These are phyloP conservation scores for Nitzschia sp. DNA, from an alignment of 108 stramenopile genomes.

Conservation along the genomic window DNA sequence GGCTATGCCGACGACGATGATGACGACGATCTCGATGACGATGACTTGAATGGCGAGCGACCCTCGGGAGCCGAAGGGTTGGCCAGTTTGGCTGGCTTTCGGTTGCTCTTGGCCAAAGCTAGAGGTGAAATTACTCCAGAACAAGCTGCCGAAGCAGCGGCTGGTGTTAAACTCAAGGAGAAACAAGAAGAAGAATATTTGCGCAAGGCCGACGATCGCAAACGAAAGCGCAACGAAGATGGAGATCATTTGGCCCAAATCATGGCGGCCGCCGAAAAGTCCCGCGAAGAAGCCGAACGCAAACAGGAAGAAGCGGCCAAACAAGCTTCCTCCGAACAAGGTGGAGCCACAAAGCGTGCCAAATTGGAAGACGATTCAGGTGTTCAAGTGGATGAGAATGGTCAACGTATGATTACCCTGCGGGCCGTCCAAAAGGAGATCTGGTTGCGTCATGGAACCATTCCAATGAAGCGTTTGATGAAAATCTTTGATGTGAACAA, in stretches of 20 bases:
- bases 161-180: constrained; percentile 33
- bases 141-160: constrained; percentile 38
- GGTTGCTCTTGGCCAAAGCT: constrained; percentile 75
- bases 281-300: constrained; percentile 38
- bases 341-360: constrained; percentile 21
- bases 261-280: constrained; percentile 55
- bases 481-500: constrained; percentile 77
- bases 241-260: constrained; percentile 53
- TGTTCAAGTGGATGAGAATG: constrained; percentile 66
- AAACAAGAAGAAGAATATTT: constrained; percentile 37
- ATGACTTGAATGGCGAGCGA: constrained; percentile 45
- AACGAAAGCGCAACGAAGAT: constrained; percentile 17
- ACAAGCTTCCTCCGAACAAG: constrained; percentile 18
- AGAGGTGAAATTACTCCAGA: constrained; percentile 56
- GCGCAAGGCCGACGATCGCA: constrained; percentile 17
- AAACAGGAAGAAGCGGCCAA: constrained; percentile 31
- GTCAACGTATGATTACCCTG: constrained; percentile 67
- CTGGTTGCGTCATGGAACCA: constrained; percentile 77
- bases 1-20: constrained; percentile 55
- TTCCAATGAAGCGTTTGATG: constrained; percentile 72
- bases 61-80: constrained; percentile 64
- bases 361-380: constrained; percentile 26
- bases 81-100: constrained; percentile 73
- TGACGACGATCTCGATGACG: constrained; percentile 56
- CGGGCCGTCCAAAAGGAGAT: constrained; percentile 79